These are phyloP conservation scores for Colletotrichum eremochloae DNA, from an alignment of 2,329 filamentous ascomycete species.

Conservation along the genomic window DNA sequence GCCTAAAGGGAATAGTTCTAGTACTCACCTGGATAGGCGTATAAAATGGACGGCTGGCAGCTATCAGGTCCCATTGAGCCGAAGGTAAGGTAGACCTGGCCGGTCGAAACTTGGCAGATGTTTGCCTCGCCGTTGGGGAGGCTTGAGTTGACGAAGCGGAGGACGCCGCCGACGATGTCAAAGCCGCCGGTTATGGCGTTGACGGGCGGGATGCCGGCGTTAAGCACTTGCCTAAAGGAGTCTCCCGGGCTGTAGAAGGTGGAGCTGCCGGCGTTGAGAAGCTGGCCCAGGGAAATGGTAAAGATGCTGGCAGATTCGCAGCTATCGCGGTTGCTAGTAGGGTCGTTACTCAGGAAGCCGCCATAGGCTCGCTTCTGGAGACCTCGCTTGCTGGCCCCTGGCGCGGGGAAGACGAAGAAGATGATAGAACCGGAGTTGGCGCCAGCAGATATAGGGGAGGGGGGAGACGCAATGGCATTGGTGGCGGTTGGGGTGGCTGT, in stretches of 20 bases:
- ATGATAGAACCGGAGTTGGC: neutral
- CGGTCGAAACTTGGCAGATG: neutral
- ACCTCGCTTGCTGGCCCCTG: neutral
- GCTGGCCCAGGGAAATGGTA: neutral
- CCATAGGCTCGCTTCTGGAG: neutral
- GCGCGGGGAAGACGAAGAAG: neutral
- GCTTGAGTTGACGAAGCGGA: neutral
- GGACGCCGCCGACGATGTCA: neutral
- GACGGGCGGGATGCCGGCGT: accelerated
- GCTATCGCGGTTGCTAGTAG: neutral
- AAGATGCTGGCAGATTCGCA: constrained; percentile 1
- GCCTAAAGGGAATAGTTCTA: neutral
- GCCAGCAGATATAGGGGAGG: neutral
- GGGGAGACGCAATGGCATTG: neutral
- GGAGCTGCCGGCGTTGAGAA: neutral
- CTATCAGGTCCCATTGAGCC: neutral
- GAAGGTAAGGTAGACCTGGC: neutral
- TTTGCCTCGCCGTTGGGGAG: neutral
- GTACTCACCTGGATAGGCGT: neutral
- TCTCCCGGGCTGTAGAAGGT: constrained; percentile 1
- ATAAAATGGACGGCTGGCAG: neutral
- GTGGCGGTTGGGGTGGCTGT: neutral
- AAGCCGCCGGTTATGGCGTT: neutral
- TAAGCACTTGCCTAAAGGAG: neutral
- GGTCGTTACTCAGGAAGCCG: neutral